These are phyloP conservation scores for Nitzschia palea DNA, from an alignment of 108 stramenopile species.

Conservation along the genomic window DNA sequence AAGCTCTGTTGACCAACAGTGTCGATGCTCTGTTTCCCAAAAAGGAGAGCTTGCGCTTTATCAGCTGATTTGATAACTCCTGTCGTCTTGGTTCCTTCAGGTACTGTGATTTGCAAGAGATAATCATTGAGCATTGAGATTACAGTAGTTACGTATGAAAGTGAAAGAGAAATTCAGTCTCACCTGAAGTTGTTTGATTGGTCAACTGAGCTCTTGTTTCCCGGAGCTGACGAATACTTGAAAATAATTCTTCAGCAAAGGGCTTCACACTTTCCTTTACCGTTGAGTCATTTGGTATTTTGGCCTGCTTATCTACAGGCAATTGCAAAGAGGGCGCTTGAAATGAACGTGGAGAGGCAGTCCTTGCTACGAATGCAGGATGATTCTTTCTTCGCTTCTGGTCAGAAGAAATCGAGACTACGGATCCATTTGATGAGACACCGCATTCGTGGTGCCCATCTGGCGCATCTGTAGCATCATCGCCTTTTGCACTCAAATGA, in stretches of 20 bases:
- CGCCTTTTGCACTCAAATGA: not conserved
- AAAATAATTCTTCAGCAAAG: slow-evolving; percentile 22
- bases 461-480: not conserved
- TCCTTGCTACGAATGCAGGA: slow-evolving; percentile 26
- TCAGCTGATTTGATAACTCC: no score
- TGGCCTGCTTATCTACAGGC: no score
- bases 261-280: slow-evolving; percentile 10
- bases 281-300: no score
- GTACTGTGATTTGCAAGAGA: no score
- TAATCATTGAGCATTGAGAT: no score
- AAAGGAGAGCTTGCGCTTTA: no score
- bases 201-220: not conserved
- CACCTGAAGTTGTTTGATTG: no score
- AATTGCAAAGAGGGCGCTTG: no score
- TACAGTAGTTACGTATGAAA: no score
- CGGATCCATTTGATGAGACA: slow-evolving; percentile 1
- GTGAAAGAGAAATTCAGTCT: no score
- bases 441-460: not conserved
- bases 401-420: slow-evolving; percentile 11
- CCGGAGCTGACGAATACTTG: slow-evolving; percentile 33
- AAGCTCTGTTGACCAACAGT: slow-evolving; percentile 3
- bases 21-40: no score
- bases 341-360: not conserved
- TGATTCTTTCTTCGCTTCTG: slow-evolving; percentile 28
- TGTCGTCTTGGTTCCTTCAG: no score